A percentile compares a stretch with the other conserved stretches of the same genome.
phyloP scores from a whole-genome alignment of 257 asterid species.

The Euphrasia confusa region DNA sequence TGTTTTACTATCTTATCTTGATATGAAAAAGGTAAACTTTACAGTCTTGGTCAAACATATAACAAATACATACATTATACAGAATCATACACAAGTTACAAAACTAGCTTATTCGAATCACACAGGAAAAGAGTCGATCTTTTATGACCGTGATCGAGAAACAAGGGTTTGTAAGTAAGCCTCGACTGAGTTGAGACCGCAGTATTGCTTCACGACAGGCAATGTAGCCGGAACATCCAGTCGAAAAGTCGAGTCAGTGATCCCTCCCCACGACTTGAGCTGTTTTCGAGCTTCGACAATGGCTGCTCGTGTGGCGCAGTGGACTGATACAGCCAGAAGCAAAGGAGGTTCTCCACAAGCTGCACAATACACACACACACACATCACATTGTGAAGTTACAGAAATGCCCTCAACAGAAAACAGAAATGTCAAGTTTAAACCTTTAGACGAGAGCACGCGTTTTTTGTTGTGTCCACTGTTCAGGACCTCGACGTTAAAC shows the following conservation, averaged over 20 bases:
- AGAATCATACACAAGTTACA: too few relatives aligned
- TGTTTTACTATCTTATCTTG: too few relatives aligned
- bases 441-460: constrained; percentile 72
- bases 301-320: constrained; percentile 62
- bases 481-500: constrained; percentile 49
- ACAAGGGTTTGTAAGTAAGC: constrained; percentile 33
- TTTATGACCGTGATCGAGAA: constrained; percentile 5
- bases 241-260: constrained; percentile 30
- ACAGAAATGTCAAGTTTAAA: constrained; percentile 8
- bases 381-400: too few relatives aligned
- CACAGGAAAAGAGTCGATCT: too few relatives aligned
- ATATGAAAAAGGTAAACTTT: too few relatives aligned
- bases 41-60: too few relatives aligned
- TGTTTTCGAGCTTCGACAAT: constrained; percentile 52
- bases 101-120: too few relatives aligned
- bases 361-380: constrained; percentile 21
- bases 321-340: constrained; percentile 56
- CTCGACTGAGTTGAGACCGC: constrained; percentile 51
- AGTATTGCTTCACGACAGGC: constrained; percentile 58
- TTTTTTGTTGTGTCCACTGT: constrained; percentile 48
- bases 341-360: constrained; percentile 75
- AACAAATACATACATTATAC: too few relatives aligned
- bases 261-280: constrained; percentile 43
- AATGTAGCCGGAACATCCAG: constrained; percentile 54
- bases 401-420: neutral